Evolutionary conservation across 2,329 filamentous ascomycete genomes (phyloP).

Genomic region (Elsinoe perseae): DNA sequence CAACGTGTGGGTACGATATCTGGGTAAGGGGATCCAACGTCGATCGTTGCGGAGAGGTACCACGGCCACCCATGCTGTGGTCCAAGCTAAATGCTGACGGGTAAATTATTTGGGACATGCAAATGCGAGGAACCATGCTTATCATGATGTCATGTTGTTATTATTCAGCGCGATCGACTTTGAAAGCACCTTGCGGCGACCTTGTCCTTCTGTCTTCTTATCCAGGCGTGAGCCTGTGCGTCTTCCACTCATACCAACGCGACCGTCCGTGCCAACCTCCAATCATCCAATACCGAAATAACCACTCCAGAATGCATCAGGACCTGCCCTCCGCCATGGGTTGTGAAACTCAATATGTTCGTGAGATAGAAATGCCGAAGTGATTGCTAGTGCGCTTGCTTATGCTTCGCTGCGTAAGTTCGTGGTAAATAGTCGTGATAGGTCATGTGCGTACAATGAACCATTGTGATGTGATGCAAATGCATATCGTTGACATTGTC

Average conservation of each 20-base stretch:
- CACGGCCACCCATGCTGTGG: background rate
- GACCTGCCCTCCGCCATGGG: background rate
- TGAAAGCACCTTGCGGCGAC: background rate
- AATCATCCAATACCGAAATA: background rate
- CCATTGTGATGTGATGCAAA: background rate
- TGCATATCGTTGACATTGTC: background rate
- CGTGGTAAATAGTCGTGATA: background rate
- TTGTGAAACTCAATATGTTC: background rate
- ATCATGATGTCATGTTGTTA: background rate
- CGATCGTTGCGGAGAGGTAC: background rate
- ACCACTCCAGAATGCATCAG: slow-evolving; percentile 1
- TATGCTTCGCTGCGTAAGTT: slow-evolving; percentile 3
- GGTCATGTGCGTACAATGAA: background rate
- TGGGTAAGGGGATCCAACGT: slow-evolving; percentile 7
- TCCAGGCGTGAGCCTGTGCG: slow-evolving; percentile 12
- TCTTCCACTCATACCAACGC: background rate
- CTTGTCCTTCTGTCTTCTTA: background rate
- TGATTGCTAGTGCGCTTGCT: background rate
- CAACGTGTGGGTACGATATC: background rate
- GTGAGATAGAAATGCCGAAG: background rate
- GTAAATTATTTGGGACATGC: background rate
- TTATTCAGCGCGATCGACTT: no score
- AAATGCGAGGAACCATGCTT: no score
- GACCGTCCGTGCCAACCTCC: background rate
- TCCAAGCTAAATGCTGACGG: background rate